phyloP scores from a whole-genome alignment of 257 asterid genomes.

The Cruciata laevipes region DNA sequence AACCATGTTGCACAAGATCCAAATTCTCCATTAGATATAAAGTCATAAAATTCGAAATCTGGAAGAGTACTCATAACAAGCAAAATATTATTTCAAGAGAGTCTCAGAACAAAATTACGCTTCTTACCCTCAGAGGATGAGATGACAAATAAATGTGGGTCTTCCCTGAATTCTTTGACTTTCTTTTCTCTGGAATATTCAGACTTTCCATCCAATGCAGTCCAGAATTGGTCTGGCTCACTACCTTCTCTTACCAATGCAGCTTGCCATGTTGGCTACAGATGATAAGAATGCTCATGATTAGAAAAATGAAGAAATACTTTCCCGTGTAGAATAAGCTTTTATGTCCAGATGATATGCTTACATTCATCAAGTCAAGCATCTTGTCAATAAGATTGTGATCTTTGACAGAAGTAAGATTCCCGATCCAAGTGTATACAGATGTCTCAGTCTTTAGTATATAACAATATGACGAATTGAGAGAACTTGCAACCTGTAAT shows the following conservation, averaged over 20 bases:
- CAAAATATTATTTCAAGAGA: conserved; percentile 15
- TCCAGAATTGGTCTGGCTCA: conserved; percentile 76
- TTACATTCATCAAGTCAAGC: conserved; percentile 61
- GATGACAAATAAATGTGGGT: conserved; percentile 68
- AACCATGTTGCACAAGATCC: conserved; percentile 17
- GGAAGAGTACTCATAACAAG: conserved; percentile 10
- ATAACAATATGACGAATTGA: conserved; percentile 73
- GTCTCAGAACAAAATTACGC: conserved; percentile 4
- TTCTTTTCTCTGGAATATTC: conserved; percentile 58
- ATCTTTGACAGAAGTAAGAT: conserved; percentile 49
- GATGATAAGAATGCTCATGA: neutral
- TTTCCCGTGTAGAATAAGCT: conserved; percentile 1
- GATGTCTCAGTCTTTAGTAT: conserved; percentile 52
- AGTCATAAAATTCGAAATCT: conserved; percentile 14
- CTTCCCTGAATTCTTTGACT: conserved; percentile 44
- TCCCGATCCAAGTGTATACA: conserved; percentile 67
- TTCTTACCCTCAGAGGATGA: conserved; percentile 36
- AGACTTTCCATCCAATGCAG: conserved; percentile 52
- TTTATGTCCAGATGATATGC: conserved; percentile 6
- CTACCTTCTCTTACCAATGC: conserved; percentile 71
- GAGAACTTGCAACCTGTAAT: conserved; percentile 62
- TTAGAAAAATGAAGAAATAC: conserved; percentile 14
- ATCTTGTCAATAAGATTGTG: conserved; percentile 79
- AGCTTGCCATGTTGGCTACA: conserved; percentile 69
- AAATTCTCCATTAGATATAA: conserved; percentile 22